Evolutionary conservation across 495 filamentous ascomycete species (phyloP).

Genomic region (Cercophora samala): DNA sequence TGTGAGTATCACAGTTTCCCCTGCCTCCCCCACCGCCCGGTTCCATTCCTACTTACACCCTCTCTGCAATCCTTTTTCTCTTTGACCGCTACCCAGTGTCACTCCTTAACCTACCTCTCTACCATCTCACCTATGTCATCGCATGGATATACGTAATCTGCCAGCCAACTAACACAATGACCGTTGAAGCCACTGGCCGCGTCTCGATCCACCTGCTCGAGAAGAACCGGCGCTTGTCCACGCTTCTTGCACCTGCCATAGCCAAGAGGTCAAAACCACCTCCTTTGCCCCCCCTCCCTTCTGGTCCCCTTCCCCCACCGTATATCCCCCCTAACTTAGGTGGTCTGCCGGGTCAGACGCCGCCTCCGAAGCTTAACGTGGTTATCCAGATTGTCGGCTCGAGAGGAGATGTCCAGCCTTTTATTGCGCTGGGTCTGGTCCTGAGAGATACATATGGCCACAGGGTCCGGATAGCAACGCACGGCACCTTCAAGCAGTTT

Average conservation of each 20-base stretch:
- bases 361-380: slow-evolving; percentile 60
- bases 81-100: neutral
- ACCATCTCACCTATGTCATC: neutral
- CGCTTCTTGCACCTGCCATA: slow-evolving; percentile 63
- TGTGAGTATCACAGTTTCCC: slow-evolving; percentile 23
- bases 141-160: neutral
- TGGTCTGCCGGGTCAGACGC: slow-evolving; percentile 55
- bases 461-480: slow-evolving; percentile 66
- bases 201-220: slow-evolving; percentile 73
- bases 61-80: neutral
- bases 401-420: slow-evolving; percentile 74
- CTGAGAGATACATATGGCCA: slow-evolving; percentile 66
- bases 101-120: neutral
- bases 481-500: slow-evolving; percentile 64
- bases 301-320: slow-evolving; percentile 48
- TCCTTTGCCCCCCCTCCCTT: slow-evolving; percentile 31
- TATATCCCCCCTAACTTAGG: slow-evolving; percentile 62
- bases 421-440: slow-evolving; percentile 66
- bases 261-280: slow-evolving; percentile 48
- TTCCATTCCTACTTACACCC: neutral
- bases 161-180: neutral
- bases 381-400: slow-evolving; percentile 79
- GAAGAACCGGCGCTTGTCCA: slow-evolving; percentile 59
- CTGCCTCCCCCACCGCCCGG: neutral
- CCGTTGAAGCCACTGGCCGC: slow-evolving; percentile 57